Conservation (phyloP, 2,329 filamentous ascomycete genomes). For the Madurella fahalii region DNA sequence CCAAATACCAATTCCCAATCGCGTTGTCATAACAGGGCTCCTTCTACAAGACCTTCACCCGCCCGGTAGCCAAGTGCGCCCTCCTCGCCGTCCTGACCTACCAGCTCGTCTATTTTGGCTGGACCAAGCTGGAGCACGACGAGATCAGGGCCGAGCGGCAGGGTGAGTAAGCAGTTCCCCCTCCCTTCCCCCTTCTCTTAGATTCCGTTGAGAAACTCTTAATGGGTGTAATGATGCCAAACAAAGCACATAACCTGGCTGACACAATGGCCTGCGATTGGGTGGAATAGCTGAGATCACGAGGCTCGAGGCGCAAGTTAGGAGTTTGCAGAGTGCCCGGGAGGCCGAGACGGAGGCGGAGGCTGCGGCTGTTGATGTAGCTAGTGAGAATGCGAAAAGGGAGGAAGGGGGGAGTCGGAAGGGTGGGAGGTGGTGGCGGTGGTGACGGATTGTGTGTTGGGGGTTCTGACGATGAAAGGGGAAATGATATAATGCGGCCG, state of each 20-base stretch:
- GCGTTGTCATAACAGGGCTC: conserved; percentile 40
- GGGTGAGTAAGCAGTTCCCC: conserved; percentile 39
- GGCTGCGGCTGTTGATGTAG: neutral
- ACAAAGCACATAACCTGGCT: too few species aligned
- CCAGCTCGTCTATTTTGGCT: conserved; percentile 70
- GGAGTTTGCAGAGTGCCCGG: conserved; percentile 8
- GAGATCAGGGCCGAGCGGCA: conserved; percentile 60
- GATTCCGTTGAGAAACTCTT: too few species aligned
- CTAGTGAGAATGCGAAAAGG: neutral
- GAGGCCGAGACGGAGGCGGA: conserved; percentile 2
- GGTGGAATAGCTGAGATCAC: conserved; percentile 21
- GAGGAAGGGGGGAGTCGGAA: neutral
- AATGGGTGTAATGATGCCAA: too few species aligned
- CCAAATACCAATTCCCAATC: neutral
- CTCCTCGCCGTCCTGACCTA: conserved; percentile 74
- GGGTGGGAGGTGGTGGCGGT: conserved; percentile 6
- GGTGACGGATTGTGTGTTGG: neutral
- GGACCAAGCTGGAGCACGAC: conserved; percentile 69
- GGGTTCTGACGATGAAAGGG: too few species aligned
- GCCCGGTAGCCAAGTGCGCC: conserved; percentile 69
- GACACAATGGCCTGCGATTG: neutral
- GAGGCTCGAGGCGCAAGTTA: conserved; percentile 23
- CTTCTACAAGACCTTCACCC: conserved; percentile 72
- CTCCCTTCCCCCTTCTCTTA: too few species aligned
- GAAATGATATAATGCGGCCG: too few species aligned